Evolutionary conservation across 2,329 filamentous ascomycete species (phyloP).

Genomic region (Alternaria hordeiaustralica): DNA sequence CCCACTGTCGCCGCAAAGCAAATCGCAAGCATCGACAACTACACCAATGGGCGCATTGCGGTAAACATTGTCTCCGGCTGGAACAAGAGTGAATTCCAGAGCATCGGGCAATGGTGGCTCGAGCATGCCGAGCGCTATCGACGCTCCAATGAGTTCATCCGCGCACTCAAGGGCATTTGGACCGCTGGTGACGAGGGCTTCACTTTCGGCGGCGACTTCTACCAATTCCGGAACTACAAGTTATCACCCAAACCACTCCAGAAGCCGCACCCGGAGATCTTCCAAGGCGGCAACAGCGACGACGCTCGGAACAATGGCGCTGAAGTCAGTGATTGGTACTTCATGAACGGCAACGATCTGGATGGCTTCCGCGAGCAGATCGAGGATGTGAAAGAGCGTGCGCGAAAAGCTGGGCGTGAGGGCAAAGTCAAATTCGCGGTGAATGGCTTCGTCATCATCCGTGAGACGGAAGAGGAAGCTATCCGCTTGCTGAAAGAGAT

Average conservation of each 20-base stretch:
- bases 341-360: constrained; percentile 64
- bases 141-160: constrained; percentile 59
- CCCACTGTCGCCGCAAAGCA: constrained; percentile 61
- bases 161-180: constrained; percentile 60
- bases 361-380: constrained; percentile 61
- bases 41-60: constrained; percentile 58
- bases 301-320: constrained; percentile 60
- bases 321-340: constrained; percentile 59
- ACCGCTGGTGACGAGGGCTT: constrained; percentile 54
- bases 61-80: constrained; percentile 62
- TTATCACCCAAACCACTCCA: constrained; percentile 59
- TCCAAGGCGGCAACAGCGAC: constrained; percentile 61
- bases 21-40: constrained; percentile 61
- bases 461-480: constrained; percentile 59
- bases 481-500: constrained; percentile 59
- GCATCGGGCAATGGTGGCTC: constrained; percentile 62
- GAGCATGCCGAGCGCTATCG: constrained; percentile 61
- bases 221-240: constrained; percentile 60
- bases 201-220: constrained; percentile 60
- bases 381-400: constrained; percentile 56
- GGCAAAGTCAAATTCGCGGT: constrained; percentile 58
- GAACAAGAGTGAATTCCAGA: constrained; percentile 61
- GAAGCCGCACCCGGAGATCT: constrained; percentile 59
- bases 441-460: constrained; percentile 59
- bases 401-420: constrained; percentile 53